Conservation (phyloP, 441 rosid species). For the Populus tomentosa region DNA sequence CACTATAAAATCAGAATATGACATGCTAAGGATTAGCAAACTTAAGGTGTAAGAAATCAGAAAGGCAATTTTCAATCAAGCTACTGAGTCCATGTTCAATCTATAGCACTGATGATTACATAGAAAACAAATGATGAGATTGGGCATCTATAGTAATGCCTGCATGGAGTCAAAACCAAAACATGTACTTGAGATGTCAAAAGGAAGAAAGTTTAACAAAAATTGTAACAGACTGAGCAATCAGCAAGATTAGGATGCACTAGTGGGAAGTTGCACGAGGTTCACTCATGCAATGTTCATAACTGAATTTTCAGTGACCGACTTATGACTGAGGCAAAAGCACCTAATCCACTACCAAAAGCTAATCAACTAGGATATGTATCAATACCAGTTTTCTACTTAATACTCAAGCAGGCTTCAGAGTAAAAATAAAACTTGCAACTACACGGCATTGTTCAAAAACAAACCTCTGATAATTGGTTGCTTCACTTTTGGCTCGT, state of each 20-base stretch:
- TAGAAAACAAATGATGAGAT: background rate
- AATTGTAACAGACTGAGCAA: background rate
- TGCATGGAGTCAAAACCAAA: background rate
- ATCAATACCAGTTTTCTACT: background rate
- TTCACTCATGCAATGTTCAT: too few relatives aligned
- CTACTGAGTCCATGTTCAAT: background rate
- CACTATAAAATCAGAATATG: conserved; percentile 35
- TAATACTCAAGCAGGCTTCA: background rate
- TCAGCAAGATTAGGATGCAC: background rate
- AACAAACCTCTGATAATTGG: conserved; percentile 60
- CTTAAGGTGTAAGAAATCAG: background rate
- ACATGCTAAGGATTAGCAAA: background rate
- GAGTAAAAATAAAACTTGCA: background rate
- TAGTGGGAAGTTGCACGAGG: too few relatives aligned
- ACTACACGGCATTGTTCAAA: background rate
- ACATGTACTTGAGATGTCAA: background rate
- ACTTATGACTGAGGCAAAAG: too few relatives aligned
- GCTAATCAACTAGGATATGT: background rate
- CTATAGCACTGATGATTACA: background rate
- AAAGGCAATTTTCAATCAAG: background rate
- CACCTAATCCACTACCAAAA: background rate
- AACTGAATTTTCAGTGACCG: too few relatives aligned
- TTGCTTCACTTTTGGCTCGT: conserved; percentile 72
- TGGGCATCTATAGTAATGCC: background rate
- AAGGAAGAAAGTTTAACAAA: background rate